Evolutionary conservation across 129 eudicot genomes (phyloP).

Genomic region (Flaveria linearis): DNA sequence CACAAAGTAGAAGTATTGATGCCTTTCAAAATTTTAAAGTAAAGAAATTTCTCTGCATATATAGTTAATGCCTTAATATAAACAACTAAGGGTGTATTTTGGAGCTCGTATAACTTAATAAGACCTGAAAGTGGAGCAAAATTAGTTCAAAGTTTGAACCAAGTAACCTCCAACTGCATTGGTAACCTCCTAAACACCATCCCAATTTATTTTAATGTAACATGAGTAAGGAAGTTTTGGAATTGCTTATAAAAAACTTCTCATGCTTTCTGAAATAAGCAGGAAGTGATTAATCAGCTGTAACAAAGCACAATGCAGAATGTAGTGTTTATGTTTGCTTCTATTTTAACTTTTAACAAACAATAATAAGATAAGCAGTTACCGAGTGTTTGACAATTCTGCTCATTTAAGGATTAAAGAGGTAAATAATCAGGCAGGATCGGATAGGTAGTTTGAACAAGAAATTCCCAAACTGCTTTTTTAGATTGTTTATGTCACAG

Average conservation of each 20-base stretch:
- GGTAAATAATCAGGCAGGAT: not conserved
- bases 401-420: not conserved
- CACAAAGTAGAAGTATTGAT: not conserved
- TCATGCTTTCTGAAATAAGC: not conserved
- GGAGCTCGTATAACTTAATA: conserved; percentile 6
- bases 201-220: not conserved
- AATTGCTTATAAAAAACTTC: not conserved
- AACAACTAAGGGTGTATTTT: not conserved
- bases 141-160: conserved; percentile 1
- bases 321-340: not conserved
- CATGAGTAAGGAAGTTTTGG: not conserved
- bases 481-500: not conserved
- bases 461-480: not conserved
- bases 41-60: no score
- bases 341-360: not conserved
- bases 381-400: not conserved
- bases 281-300: not conserved
- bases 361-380: not conserved
- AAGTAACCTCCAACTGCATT: not conserved
- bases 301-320: not conserved
- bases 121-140: not conserved
- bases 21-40: not conserved
- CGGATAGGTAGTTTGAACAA: not conserved
- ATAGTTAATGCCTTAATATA: not conserved
- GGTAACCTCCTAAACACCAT: not conserved